Conservation (phyloP, 345 rosid genomes). For the Leavenworthia alabamica region DNA sequence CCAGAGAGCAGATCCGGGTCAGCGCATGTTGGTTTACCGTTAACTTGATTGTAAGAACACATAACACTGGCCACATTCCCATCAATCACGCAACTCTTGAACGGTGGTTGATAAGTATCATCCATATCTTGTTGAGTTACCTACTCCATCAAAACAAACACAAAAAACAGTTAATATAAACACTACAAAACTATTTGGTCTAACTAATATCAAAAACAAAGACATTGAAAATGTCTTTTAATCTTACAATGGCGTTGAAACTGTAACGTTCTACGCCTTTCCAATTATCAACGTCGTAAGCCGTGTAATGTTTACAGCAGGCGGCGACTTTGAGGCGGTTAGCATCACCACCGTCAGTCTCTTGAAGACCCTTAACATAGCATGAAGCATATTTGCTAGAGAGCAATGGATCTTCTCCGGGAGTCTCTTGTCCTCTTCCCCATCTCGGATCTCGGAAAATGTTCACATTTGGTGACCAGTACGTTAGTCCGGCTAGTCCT, state of each 20-base stretch:
- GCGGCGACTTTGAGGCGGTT: slow-evolving; percentile 89
- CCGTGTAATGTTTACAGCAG: slow-evolving; percentile 92
- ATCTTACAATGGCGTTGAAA: slow-evolving; percentile 69
- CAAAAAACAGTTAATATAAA: neutral
- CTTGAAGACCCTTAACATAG: slow-evolving; percentile 74
- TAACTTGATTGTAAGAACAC: slow-evolving; percentile 93
- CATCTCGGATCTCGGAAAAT: slow-evolving; percentile 93
- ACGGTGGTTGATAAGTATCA: slow-evolving; percentile 95
- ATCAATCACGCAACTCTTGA: slow-evolving; percentile 88
- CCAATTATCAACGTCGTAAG: slow-evolving; percentile 89
- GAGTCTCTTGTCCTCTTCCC: slow-evolving; percentile 97
- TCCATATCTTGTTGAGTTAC: slow-evolving; percentile 88
- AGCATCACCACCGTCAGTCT: slow-evolving; percentile 41
- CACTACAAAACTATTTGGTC: neutral
- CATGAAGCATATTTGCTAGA: slow-evolving; percentile 61
- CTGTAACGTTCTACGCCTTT: slow-evolving; percentile 65
- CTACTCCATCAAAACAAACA: slow-evolving; percentile 32
- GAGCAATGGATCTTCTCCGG: slow-evolving; percentile 90
- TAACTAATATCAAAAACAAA: neutral
- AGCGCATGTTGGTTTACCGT: slow-evolving; percentile 87
- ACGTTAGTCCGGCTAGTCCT: slow-evolving; percentile 83
- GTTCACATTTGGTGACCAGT: slow-evolving; percentile 89
- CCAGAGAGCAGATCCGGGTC: slow-evolving; percentile 73
- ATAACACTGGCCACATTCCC: slow-evolving; percentile 97
- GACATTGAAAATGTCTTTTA: neutral